Evolutionary conservation across 2,329 filamentous ascomycete genomes (phyloP), one percentile per base, ranked within the genome.

Genomic region (Cordyceps javanica): DNA sequence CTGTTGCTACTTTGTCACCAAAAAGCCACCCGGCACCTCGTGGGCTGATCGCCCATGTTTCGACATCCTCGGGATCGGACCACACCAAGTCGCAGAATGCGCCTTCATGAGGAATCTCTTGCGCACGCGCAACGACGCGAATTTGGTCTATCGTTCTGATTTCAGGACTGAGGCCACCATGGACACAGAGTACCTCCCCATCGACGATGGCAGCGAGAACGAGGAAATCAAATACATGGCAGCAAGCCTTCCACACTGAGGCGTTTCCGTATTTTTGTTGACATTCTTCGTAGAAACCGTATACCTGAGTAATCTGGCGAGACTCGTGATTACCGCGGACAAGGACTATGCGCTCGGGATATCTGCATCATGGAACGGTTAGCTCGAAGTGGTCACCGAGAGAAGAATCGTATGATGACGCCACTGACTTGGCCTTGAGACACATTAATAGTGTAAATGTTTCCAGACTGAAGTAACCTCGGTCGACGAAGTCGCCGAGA

Each of bases 191-290:
- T 60, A 99, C 96, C 69, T 97, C 91, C 67, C 97, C 90, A 69
- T 99, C 95, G 66, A 99, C 96, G 63, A 99, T 96, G 61, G 96
- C 95, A 57, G 91, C 94, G 23, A 99, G 81, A 2, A 95, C 96
- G 30, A 99, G 83, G 73, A 96, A 99, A 73, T 99, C 94, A 72
- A 99, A 99, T 75, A 99, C 96, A 71, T 99, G 94, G 62, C 94
- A 99, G 73, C 97, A 99, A 59, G 96, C 94, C 73, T 99, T 96
- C 94, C 94, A 99, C n/a, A 99, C 94, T 50, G 95, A 97, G 13
- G 94, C 91, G 69, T 97, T 97, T 68, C 94, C 94, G 71, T 99
- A 99, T 74, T 99, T 99, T 67, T 94, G 89, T 57, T 91, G 91
- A 73, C 94, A 99, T 72, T 99, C 94, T 60, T 96, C 96, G 74